Conservation (phyloP, 2,329 filamentous ascomycete genomes). For the Sporothrix variecibatus region DNA sequence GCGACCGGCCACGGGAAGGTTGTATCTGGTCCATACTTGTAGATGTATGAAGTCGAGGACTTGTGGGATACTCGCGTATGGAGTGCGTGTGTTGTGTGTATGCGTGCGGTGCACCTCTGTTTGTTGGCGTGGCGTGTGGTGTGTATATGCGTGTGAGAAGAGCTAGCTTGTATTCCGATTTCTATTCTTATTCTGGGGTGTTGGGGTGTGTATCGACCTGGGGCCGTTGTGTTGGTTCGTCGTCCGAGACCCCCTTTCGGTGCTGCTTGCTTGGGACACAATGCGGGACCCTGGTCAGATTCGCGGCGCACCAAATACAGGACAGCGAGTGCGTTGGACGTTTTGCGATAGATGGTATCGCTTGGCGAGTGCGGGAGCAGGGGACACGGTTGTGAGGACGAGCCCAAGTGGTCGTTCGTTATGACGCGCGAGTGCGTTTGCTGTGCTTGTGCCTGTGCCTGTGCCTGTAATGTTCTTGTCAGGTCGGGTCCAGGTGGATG, state of each 20-base stretch:
- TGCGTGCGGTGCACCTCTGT: slow-evolving; percentile 19
- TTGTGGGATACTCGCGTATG: background rate
- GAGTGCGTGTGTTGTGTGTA: slow-evolving; percentile 25
- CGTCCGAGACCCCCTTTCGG: slow-evolving; percentile 9
- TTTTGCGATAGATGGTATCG: slow-evolving; percentile 1
- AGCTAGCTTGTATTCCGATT: slow-evolving; percentile 19
- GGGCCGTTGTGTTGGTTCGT: background rate
- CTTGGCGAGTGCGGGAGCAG: slow-evolving; percentile 17
- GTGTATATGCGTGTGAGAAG: slow-evolving; percentile 14
- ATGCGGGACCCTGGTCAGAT: slow-evolving; percentile 25
- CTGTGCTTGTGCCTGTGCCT: slow-evolving; percentile 9
- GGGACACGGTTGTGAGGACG: background rate
- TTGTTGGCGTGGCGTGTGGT: slow-evolving; percentile 14
- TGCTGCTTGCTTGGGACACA: slow-evolving; percentile 11
- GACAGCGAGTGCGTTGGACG: slow-evolving; percentile 32
- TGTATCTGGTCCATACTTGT: slow-evolving; percentile 55
- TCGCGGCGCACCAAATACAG: background rate
- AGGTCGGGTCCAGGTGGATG: background rate
- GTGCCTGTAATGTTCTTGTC: background rate
- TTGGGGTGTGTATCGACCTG: slow-evolving; percentile 16
- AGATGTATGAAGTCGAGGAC: background rate
- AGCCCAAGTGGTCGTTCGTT: slow-evolving; percentile 11
- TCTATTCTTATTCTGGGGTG: slow-evolving; percentile 26
- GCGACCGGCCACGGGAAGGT: slow-evolving; percentile 59
- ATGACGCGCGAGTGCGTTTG: slow-evolving; percentile 9